phyloP scores from a whole-genome alignment of 306 rosid species.

The Acmispon strigosus region DNA sequence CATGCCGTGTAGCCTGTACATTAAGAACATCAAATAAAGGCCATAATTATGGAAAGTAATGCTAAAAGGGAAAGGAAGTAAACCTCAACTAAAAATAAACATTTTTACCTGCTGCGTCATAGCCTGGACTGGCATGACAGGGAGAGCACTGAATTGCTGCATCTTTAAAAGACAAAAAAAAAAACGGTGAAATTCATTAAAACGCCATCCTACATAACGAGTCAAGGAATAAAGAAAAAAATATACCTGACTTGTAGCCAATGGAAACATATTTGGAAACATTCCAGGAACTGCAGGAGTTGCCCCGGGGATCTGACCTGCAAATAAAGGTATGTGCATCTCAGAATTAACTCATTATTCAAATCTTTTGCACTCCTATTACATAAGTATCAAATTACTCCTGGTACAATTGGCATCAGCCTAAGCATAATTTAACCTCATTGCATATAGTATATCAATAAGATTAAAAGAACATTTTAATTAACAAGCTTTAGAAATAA shows the following conservation, averaged over 20 bases:
- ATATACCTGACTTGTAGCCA: slow-evolving; percentile 79
- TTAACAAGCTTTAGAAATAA: slow-evolving; percentile 56
- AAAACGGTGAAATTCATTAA: neutral
- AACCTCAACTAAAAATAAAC: neutral
- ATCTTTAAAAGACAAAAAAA: slow-evolving; percentile 20
- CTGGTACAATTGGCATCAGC: slow-evolving; percentile 29
- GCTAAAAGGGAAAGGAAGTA: neutral
- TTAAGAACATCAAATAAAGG: neutral
- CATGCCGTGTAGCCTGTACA: slow-evolving; percentile 92
- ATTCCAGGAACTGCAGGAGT: slow-evolving; percentile 82
- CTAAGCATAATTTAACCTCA: slow-evolving; percentile 34
- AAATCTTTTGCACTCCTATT: slow-evolving; percentile 9
- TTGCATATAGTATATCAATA: slow-evolving; percentile 27
- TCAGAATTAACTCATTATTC: slow-evolving; percentile 18
- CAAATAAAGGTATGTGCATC: slow-evolving; percentile 23
- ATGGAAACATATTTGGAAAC: slow-evolving; percentile 85
- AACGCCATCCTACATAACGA: neutral
- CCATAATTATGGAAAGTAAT: neutral
- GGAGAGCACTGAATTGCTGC: slow-evolving; percentile 78
- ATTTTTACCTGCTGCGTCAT: slow-evolving; percentile 93
- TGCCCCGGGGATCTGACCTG: slow-evolving; percentile 89
- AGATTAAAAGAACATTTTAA: slow-evolving; percentile 35
- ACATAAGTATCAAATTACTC: slow-evolving; percentile 27
- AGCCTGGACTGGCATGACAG: slow-evolving; percentile 99
- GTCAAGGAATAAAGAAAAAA: neutral